These are phyloP conservation scores for Paramecium pentaurelia DNA, from an alignment of 73 alveolate species.

Conservation along the genomic window DNA sequence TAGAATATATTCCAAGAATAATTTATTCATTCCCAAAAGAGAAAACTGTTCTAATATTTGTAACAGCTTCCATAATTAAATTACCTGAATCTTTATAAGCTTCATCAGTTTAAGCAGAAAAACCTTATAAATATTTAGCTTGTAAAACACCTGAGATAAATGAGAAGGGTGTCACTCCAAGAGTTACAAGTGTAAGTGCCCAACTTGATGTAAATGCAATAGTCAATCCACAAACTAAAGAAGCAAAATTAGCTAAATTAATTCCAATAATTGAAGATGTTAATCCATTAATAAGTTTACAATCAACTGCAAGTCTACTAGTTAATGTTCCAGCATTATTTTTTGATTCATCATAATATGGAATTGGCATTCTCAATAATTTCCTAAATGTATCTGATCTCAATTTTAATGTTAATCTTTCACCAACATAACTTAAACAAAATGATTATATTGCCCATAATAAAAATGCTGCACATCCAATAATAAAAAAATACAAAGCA, in stretches of 20 bases:
- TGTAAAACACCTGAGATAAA: conserved; percentile 59
- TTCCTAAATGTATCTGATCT: conserved; percentile 47
- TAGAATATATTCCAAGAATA: conserved; percentile 67
- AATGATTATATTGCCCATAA: conserved; percentile 14
- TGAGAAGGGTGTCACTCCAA: conserved; percentile 42
- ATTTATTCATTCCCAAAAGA: conserved; percentile 78
- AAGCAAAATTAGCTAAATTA: conserved; percentile 32
- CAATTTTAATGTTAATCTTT: conserved; percentile 40
- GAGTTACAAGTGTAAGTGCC: conserved; percentile 43
- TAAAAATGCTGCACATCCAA: conserved; percentile 37
- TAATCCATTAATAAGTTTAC: conserved; percentile 51
- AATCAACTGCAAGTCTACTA: conserved; percentile 52
- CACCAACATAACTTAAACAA: conserved; percentile 40
- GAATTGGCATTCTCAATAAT: conserved; percentile 51
- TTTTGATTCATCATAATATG: conserved; percentile 55
- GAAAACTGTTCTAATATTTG: conserved; percentile 85
- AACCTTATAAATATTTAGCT: conserved; percentile 69
- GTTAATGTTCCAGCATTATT: conserved; percentile 61
- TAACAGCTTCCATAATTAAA: conserved; percentile 82
- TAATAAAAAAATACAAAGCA: conserved; percentile 22
- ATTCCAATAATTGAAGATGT: conserved; percentile 56
- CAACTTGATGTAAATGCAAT: conserved; percentile 45
- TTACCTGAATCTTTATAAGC: conserved; percentile 84
- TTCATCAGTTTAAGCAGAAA: conserved; percentile 62
- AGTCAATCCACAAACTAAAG: conserved; percentile 51